Evolutionary conservation across 1,139 yeast genomes (phyloP).

Genomic region (Yamadazyma sp.): DNA sequence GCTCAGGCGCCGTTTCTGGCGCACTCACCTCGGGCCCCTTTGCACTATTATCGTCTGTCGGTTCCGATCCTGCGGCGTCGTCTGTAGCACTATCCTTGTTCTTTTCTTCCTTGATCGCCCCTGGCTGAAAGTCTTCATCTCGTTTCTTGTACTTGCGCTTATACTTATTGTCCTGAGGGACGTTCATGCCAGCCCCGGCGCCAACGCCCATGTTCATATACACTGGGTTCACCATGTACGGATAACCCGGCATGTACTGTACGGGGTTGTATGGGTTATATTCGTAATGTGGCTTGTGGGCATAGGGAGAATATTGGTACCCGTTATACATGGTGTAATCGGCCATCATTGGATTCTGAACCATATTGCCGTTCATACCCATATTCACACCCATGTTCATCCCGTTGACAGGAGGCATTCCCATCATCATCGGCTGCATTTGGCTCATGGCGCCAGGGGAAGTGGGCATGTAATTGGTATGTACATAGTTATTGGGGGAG

Average conservation of each 20-base stretch:
- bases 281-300: constrained; percentile 13
- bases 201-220: constrained; percentile 8
- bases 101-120: not conserved
- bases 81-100: not conserved
- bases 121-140: not conserved
- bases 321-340: constrained; percentile 5
- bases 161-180: constrained; percentile 1
- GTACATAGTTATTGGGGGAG: constrained; percentile 30
- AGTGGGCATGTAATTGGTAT: constrained; percentile 6
- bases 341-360: constrained; percentile 4
- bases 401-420: constrained; percentile 3
- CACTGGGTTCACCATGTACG: constrained; percentile 12
- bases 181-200: constrained; percentile 1
- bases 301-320: constrained; percentile 12
- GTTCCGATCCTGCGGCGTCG: too few species aligned
- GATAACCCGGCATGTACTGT: constrained; percentile 9
- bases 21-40: too few species aligned
- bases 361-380: constrained; percentile 5
- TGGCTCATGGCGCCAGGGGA: constrained; percentile 4
- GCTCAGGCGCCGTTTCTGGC: too few species aligned
- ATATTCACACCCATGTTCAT: constrained; percentile 4
- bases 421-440: constrained; percentile 7
- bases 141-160: not conserved
- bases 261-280: constrained; percentile 12
- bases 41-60: too few species aligned